Conservation (phyloP, 305 asterid species). For the Solanum chacoense region DNA sequence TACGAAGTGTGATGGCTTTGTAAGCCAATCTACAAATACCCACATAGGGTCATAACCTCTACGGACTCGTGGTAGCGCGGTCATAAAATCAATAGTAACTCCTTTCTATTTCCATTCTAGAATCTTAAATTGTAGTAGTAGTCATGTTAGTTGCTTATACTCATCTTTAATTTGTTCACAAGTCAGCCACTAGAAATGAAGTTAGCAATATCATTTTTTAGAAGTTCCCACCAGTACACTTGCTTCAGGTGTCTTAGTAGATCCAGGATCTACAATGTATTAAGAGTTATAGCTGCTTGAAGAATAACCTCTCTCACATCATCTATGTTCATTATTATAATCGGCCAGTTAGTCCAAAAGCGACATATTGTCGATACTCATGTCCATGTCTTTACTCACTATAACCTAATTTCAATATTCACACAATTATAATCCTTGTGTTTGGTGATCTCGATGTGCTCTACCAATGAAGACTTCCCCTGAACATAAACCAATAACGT, state of each 20-base stretch:
- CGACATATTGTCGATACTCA: background rate
- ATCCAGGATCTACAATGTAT: background rate
- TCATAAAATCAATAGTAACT: background rate
- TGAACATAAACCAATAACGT: background rate
- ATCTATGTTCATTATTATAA: background rate
- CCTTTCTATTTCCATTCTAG: no score
- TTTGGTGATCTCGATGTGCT: background rate
- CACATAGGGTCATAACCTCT: background rate
- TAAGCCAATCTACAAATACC: background rate
- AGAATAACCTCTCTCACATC: background rate
- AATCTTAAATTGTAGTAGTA: no score
- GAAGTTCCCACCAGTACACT: background rate
- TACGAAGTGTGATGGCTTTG: background rate
- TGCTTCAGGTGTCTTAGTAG: background rate
- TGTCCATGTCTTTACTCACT: background rate
- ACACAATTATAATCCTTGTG: background rate
- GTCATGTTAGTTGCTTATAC: background rate
- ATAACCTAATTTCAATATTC: background rate
- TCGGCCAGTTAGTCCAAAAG: background rate
- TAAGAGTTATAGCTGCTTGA: no score
- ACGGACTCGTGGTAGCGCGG: background rate
- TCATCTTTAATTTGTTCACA: background rate
- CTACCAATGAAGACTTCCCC: background rate
- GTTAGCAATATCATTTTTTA: background rate
- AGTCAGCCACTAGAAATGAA: background rate